Percentiles rank a stretch among this genome's conserved stretches.
Conservation (phyloP, 1,139 yeast genomes). For the Blastobotrys malaysiensis region DNA sequence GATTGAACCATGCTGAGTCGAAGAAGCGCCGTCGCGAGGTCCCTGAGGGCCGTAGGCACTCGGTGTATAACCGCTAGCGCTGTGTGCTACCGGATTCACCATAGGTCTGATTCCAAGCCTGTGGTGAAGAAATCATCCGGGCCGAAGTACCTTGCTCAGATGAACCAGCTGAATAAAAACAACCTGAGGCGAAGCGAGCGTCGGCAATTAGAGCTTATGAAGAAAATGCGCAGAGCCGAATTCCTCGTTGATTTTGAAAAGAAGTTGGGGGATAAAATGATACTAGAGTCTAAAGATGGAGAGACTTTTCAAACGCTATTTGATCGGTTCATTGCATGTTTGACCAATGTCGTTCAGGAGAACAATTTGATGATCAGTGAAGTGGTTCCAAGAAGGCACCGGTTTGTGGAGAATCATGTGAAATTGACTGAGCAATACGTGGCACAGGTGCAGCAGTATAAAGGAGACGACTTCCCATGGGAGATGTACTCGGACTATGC, state of each 20-base stretch:
- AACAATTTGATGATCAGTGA: not conserved
- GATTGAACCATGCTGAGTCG: not conserved
- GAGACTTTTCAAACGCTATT: not conserved
- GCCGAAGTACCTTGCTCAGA: not conserved
- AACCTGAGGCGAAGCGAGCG: not conserved
- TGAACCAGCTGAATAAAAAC: not conserved
- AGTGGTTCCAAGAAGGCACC: not conserved
- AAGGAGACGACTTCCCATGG: slow-evolving; percentile 3
- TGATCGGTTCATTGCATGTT: not conserved
- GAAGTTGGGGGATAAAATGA: not conserved
- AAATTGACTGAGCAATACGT: not conserved
- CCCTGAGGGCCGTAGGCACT: not conserved
- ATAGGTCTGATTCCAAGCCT: not conserved
- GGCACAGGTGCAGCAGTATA: not conserved
- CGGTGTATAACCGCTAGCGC: not conserved
- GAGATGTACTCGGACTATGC: slow-evolving; percentile 7
- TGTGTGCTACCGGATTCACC: not conserved
- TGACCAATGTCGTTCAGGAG: not conserved
- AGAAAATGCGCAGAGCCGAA: not conserved
- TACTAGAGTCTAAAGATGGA: not conserved
- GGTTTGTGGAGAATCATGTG: not conserved
- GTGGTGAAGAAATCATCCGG: not conserved
- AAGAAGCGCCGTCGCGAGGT: not conserved
- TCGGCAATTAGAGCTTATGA: not conserved
- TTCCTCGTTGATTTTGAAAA: not conserved